A percentile compares a stretch with the other conserved stretches of the same genome.
Evolutionary conservation across 805 yeast genomes (phyloP).

Genomic region (Pichia occidentalis): DNA sequence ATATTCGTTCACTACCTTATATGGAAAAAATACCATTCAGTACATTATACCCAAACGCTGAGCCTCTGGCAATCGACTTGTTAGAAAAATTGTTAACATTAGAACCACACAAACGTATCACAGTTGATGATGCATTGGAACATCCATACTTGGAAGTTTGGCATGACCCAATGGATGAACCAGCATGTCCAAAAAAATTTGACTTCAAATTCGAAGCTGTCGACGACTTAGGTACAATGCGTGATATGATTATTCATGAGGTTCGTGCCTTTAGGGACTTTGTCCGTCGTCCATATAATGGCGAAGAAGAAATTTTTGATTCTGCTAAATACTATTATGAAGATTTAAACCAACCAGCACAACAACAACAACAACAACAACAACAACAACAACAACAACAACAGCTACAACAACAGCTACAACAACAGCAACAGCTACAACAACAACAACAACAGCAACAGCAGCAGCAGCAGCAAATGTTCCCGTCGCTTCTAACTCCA

Average conservation of each 20-base stretch:
- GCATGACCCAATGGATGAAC: constrained; percentile 94
- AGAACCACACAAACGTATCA: constrained; percentile 77
- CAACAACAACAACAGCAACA: constrained; percentile 8
- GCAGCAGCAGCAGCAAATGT: constrained; percentile 20
- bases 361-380: constrained; percentile 10
- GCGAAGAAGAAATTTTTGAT: constrained; percentile 16
- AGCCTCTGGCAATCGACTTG: constrained; percentile 79
- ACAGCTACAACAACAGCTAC: constrained; percentile 5
- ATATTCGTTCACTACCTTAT: constrained; percentile 78
- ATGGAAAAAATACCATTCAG: constrained; percentile 74
- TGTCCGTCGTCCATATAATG: constrained; percentile 42
- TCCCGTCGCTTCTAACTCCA: constrained; percentile 37
- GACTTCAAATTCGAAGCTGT: constrained; percentile 84
- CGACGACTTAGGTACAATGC: constrained; percentile 72
- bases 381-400: constrained; percentile 13
- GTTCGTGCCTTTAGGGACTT: constrained; percentile 71
- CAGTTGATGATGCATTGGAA: constrained; percentile 79
- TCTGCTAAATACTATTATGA: constrained; percentile 15
- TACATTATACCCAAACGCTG: constrained; percentile 74
- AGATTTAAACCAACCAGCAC: constrained; percentile 11
- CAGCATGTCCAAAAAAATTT: constrained; percentile 70
- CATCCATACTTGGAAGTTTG: constrained; percentile 87
- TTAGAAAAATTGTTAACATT: constrained; percentile 74
- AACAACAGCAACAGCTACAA: constrained; percentile 3
- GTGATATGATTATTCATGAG: constrained; percentile 71